Percentiles rank a stretch among this genome's conserved stretches.
These are phyloP conservation scores for Gloeostereum incarnatum DNA, from an alignment of 768 basidiomycete genomes.

Conservation along the genomic window DNA sequence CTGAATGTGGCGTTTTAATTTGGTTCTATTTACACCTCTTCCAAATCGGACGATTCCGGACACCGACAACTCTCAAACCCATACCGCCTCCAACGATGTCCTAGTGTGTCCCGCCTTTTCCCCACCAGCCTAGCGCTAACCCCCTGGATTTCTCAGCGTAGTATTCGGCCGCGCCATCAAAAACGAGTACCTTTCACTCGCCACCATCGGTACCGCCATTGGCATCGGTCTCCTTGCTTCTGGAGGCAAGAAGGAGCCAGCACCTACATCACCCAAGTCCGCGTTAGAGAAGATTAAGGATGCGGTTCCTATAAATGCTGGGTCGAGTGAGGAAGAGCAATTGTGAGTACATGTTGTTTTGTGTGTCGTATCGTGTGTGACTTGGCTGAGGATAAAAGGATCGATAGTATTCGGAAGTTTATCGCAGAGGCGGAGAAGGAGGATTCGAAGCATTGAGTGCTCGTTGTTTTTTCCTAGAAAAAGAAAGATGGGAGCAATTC, in stretches of 20 bases:
- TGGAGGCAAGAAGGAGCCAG: constrained; percentile 25
- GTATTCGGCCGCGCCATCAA: constrained; percentile 48
- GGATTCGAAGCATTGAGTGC: constrained; percentile 28
- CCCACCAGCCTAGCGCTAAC: background rate
- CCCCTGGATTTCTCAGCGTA: constrained; percentile 29
- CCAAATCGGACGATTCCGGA: no score
- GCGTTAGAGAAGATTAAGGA: constrained; percentile 29
- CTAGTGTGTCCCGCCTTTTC: background rate
- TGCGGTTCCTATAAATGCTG: constrained; percentile 31
- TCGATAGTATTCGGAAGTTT: constrained; percentile 44
- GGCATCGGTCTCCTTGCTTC: constrained; percentile 25
- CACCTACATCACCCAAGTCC: constrained; percentile 14
- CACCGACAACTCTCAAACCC: no score
- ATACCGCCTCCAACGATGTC: constrained; percentile 2
- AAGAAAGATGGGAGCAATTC: no score
- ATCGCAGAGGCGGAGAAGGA: constrained; percentile 51
- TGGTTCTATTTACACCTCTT: no score
- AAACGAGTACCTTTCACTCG: constrained; percentile 47
- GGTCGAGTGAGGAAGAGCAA: constrained; percentile 50
- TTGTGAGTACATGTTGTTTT: constrained; percentile 31
- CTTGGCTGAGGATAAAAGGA: constrained; percentile 27
- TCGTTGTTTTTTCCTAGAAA: no score
- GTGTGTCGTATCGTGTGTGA: constrained; percentile 16
- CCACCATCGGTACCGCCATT: constrained; percentile 31
- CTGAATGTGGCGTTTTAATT: no score